A percentile compares a stretch with the other conserved stretches of the same genome.
Conservation (phyloP, 768 basidiomycete species). For the Cystofilobasidium bisporidii region DNA sequence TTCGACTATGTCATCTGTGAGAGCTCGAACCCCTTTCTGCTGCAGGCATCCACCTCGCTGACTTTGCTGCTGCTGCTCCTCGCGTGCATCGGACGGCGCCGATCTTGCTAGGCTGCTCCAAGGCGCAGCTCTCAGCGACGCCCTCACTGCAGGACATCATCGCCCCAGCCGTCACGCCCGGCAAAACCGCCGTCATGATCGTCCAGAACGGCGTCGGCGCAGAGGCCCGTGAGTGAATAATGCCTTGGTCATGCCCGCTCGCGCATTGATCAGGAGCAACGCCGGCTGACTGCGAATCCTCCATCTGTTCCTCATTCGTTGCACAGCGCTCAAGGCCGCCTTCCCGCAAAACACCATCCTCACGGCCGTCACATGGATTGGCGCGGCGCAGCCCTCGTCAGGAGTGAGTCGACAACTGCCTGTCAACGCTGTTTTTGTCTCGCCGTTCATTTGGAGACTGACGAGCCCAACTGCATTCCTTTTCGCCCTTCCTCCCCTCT, state of each 20-base stretch:
- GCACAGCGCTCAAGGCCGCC: slow-evolving; percentile 16
- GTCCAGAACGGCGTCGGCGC: slow-evolving; percentile 27
- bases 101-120: slow-evolving; percentile 19
- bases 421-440: too few species aligned
- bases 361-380: slow-evolving; percentile 28
- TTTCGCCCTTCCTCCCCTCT: background rate
- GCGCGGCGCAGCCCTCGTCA: slow-evolving; percentile 17
- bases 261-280: too few species aligned
- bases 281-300: background rate
- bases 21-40: too few species aligned
- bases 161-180: slow-evolving; percentile 22
- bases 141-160: slow-evolving; percentile 24
- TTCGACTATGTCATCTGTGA: slow-evolving; percentile 28
- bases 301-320: background rate
- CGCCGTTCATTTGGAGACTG: too few species aligned
- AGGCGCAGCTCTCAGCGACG: slow-evolving; percentile 16
- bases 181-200: slow-evolving; percentile 26
- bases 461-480: too few species aligned
- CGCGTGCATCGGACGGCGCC: too few species aligned
- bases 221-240: slow-evolving; percentile 19
- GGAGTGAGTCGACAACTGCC: slow-evolving; percentile 4
- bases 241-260: too few species aligned
- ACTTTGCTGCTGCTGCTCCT: too few species aligned
- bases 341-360: slow-evolving; percentile 27
- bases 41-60: too few species aligned